Evolutionary conservation across 768 basidiomycete species (phyloP).

Genomic region (Kockovaella imperatae): DNA sequence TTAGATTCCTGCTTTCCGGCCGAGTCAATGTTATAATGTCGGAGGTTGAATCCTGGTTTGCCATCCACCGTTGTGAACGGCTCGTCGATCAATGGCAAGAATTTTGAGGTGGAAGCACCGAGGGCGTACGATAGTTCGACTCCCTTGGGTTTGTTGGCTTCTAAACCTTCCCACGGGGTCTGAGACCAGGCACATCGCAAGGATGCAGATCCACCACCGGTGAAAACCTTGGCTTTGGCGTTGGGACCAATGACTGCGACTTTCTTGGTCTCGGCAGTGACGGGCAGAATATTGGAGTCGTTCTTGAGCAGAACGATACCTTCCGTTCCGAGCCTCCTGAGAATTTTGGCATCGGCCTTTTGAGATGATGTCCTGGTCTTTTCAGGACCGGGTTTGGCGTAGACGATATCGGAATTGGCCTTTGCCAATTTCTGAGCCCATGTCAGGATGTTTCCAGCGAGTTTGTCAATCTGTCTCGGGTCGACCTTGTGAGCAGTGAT

Average conservation of each 20-base stretch:
- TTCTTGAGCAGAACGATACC: conserved; percentile 73
- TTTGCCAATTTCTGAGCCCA: conserved; percentile 63
- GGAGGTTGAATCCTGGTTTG: conserved; percentile 57
- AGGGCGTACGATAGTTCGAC: conserved; percentile 54
- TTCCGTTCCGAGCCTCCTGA: conserved; percentile 55
- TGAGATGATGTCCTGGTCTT: conserved; percentile 8
- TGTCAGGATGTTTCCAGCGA: conserved; percentile 56
- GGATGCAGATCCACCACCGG: conserved; percentile 65
- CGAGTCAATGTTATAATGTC: conserved; percentile 54
- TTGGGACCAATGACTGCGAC: conserved; percentile 62
- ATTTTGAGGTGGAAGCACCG: conserved; percentile 58
- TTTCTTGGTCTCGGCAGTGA: conserved; percentile 51
- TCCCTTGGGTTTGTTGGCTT: conserved; percentile 50
- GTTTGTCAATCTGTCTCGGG: conserved; percentile 32
- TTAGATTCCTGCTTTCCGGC: conserved; percentile 49
- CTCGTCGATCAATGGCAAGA: conserved; percentile 61
- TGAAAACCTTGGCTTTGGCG: conserved; percentile 41
- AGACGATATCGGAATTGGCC: conserved; percentile 61
- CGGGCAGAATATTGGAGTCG: conserved; percentile 52
- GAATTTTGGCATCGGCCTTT: conserved; percentile 53
- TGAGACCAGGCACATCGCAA: conserved; percentile 63
- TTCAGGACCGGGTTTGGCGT: conserved; percentile 24
- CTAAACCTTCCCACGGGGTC: conserved; percentile 59
- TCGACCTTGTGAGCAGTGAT: conserved; percentile 49
- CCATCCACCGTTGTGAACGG: conserved; percentile 53